Evolutionary conservation across 2,329 filamentous ascomycete species (phyloP), one percentile per base, ranked within the genome.

Genomic region (Cylindrodendrum hubeiense): DNA sequence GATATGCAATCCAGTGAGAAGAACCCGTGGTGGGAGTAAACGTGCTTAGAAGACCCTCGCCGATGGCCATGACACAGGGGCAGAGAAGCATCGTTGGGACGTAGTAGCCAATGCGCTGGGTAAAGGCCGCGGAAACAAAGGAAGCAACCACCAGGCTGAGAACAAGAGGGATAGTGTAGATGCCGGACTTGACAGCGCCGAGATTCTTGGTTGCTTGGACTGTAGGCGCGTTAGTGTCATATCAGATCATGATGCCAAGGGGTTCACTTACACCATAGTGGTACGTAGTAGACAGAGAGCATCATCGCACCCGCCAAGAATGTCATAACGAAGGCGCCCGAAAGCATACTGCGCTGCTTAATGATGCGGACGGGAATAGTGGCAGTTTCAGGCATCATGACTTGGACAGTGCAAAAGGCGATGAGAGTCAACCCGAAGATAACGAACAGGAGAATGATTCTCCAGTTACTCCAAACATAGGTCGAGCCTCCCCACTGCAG

Each of bases 401-500:
- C 76, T 75, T 90, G 87, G 1, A 90, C 81, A 2, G 78, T 74
- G 24, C 79, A 79, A 71, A 90, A 90, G 5, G 79, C 80, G 34
- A 83, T 61, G 12, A 81, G 79, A 3, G 83, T 79, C 17, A 85
- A 70, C 1, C 72, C 84, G 63, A 86, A 88, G 10, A 88, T 67
- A 46, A 83, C 79, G 9, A 90, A 81, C n/a, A 90, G 79, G 8
- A 85, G 69, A 52, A 89, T 83, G 58, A 89, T 83, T 46, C 84
- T 83, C 79, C 84, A 84, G 67, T 79, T 82, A 41, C 74, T 78
- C 88, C 87, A 90, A 0, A 79, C 66, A 68, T 88, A 86, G 3
- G 76, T 81, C 3, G 82, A 82, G 4, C 88, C 88, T 55, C 87
- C 88, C 89, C 88, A 91, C 71, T 91, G 86, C 34, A 92, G 79